A percentile compares a stretch with the other conserved stretches of the same genome.
Conservation (phyloP, 2,329 filamentous ascomycete genomes). For the Fusarium papillatum region DNA sequence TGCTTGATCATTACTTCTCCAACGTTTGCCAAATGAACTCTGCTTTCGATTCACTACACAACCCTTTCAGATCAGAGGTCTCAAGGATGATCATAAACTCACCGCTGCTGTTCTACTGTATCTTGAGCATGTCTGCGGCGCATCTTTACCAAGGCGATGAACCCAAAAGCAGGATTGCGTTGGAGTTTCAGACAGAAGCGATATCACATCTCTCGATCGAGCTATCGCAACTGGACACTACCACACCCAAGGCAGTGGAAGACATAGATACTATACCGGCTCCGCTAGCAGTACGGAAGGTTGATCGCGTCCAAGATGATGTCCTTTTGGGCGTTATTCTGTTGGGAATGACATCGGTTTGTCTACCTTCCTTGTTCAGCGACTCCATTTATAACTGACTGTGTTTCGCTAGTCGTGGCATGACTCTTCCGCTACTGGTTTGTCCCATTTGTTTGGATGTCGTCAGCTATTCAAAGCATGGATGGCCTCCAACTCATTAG, state of each 20-base stretch:
- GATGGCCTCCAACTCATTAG: slow-evolving; percentile 2
- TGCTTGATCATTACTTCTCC: slow-evolving; percentile 30
- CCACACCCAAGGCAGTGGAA: neutral
- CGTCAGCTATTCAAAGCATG: slow-evolving; percentile 25
- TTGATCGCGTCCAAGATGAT: slow-evolving; percentile 9
- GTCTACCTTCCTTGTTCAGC: neutral
- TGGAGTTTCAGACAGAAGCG: slow-evolving; percentile 28
- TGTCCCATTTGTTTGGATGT: slow-evolving; percentile 25
- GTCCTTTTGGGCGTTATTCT: slow-evolving; percentile 24
- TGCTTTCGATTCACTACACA: slow-evolving; percentile 20
- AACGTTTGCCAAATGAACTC: slow-evolving; percentile 24
- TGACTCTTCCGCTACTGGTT: slow-evolving; percentile 10
- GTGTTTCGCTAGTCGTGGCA: slow-evolving; percentile 24
- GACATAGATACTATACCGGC: neutral
- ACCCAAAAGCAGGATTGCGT: neutral
- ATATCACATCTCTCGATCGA: slow-evolving; percentile 20
- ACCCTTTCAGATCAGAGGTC: slow-evolving; percentile 32
- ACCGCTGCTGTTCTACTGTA: slow-evolving; percentile 16
- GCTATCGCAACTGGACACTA: neutral
- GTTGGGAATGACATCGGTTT: slow-evolving; percentile 34
- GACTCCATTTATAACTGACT: too few relatives aligned
- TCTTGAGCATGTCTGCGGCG: slow-evolving; percentile 33
- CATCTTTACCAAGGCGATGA: slow-evolving; percentile 22
- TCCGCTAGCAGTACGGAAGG: neutral
- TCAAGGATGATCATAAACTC: slow-evolving; percentile 20